Evolutionary conservation across 2,329 filamentous ascomycete species (phyloP).

Genomic region (Fusarium fracticaudum): DNA sequence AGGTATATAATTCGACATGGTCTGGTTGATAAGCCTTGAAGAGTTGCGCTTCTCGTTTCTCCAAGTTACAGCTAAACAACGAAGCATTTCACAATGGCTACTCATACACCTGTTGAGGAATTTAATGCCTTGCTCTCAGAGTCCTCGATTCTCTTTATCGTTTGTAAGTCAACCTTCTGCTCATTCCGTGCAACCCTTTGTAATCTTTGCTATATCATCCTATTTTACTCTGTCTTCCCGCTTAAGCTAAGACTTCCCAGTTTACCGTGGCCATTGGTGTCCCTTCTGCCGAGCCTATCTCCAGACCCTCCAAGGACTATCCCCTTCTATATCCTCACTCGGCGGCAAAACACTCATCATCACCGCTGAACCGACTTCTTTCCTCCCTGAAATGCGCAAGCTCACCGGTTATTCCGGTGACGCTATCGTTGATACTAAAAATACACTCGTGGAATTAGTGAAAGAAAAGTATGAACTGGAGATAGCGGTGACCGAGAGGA

Average conservation of each 20-base stretch:
- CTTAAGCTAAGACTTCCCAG: neutral
- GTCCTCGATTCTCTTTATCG: neutral
- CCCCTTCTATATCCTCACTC: neutral
- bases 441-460: neutral
- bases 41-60: rapidly evolving
- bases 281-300: neutral
- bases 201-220: rapidly evolving
- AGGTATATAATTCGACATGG: neutral
- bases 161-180: neutral
- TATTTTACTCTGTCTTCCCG: rapidly evolving
- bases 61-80: neutral
- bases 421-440: neutral
- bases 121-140: neutral
- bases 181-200: rapidly evolving
- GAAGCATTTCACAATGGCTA: neutral
- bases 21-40: neutral
- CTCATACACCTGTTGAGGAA: neutral
- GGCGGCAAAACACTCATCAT: neutral
- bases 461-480: neutral
- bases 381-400: neutral
- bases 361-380: neutral
- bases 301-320: neutral
- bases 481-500: neutral
- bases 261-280: neutral
- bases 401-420: neutral